A percentile compares a stretch with the other conserved stretches of the same genome.
Evolutionary conservation across 495 filamentous ascomycete species (phyloP).

Genomic region (Astrocystis sublimbata): DNA sequence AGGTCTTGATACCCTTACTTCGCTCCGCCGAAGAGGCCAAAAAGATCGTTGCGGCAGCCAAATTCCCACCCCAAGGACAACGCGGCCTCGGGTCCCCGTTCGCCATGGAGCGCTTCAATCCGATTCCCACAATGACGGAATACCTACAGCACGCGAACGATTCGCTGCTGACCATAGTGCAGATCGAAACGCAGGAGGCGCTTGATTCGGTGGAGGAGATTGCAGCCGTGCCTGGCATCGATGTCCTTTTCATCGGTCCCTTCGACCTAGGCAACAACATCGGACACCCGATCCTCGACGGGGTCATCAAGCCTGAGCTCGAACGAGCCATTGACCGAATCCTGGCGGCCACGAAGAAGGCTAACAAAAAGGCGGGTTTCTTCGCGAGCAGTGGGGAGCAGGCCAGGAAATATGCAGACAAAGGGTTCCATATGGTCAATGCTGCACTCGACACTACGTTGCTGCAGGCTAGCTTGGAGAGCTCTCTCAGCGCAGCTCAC

Average conservation of each 20-base stretch:
- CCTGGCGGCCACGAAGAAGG: constrained; percentile 59
- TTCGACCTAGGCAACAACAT: constrained; percentile 77
- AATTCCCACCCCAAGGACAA: constrained; percentile 65
- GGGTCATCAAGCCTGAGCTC: constrained; percentile 63
- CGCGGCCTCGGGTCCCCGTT: constrained; percentile 71
- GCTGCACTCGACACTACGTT: constrained; percentile 61
- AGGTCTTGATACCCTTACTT: constrained; percentile 65
- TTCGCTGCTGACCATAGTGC: constrained; percentile 69
- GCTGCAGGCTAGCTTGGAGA: constrained; percentile 48
- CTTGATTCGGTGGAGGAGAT: constrained; percentile 71
- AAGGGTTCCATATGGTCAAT: constrained; percentile 78
- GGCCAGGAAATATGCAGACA: constrained; percentile 60
- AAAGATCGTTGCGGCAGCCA: constrained; percentile 58
- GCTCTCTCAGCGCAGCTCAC: constrained; percentile 47
- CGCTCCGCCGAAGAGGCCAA: constrained; percentile 64
- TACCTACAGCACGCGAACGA: constrained; percentile 78
- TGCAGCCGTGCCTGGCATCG: constrained; percentile 67
- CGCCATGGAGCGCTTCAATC: constrained; percentile 62
- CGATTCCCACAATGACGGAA: constrained; percentile 54
- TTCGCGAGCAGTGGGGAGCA: constrained; percentile 71
- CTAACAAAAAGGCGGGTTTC: constrained; percentile 77
- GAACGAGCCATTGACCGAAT: constrained; percentile 67
- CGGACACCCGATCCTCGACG: constrained; percentile 65
- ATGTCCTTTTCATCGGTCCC: constrained; percentile 77
- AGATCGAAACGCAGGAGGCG: constrained; percentile 79